Percentiles rank a stretch among this genome's conserved stretches.
Conservation (phyloP, 2,329 filamentous ascomycete genomes). For the Penicillium sp. region DNA sequence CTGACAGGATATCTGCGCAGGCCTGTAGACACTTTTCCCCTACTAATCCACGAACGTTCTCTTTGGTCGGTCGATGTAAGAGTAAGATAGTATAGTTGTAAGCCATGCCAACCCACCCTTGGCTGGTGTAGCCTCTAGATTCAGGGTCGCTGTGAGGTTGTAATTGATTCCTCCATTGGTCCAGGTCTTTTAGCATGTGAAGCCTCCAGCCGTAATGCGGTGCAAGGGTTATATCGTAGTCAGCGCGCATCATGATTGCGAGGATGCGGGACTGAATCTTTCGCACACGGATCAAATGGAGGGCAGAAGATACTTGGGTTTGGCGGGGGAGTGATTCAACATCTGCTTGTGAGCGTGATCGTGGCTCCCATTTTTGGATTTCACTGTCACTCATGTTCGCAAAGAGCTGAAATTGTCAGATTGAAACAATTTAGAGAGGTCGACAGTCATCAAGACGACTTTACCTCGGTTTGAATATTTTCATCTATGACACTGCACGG, state of each 20-base stretch:
- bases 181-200: slow-evolving; percentile 15
- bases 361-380: background rate
- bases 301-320: slow-evolving; percentile 15
- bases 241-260: slow-evolving; percentile 15
- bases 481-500: slow-evolving; percentile 16
- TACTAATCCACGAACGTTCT: slow-evolving; percentile 6
- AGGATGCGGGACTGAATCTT: slow-evolving; percentile 17
- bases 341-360: background rate
- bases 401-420: slow-evolving; percentile 12
- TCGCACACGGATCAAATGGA: slow-evolving; percentile 16
- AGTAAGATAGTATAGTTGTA: slow-evolving; percentile 18
- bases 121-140: slow-evolving; percentile 13
- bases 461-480: slow-evolving; percentile 14
- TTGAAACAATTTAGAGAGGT: background rate
- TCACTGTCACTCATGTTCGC: slow-evolving; percentile 13
- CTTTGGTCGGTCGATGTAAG: slow-evolving; percentile 14
- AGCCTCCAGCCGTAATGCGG: slow-evolving; percentile 9
- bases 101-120: slow-evolving; percentile 20
- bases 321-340: slow-evolving; percentile 10
- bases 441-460: background rate
- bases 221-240: slow-evolving; percentile 7
- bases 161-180: slow-evolving; percentile 14
- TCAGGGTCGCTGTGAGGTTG: slow-evolving; percentile 11
- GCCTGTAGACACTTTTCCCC: slow-evolving; percentile 10
- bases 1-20: slow-evolving; percentile 10